Evolutionary conservation across 2,329 filamentous ascomycete species (phyloP), one percentile per base, ranked within the genome.

Genomic region (Apiospora saccharicola): DNA sequence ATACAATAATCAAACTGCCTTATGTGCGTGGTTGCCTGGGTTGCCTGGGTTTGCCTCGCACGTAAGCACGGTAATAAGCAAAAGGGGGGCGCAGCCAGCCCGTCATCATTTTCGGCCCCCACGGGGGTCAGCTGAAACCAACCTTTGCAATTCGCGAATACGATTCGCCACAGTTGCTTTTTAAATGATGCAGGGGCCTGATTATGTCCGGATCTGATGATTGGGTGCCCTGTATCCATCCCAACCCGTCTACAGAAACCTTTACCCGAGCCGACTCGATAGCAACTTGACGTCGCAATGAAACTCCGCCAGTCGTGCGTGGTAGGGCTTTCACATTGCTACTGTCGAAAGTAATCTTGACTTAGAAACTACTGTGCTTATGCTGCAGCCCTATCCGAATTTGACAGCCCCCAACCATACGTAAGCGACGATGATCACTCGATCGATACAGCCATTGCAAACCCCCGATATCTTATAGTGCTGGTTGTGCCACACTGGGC

Each of bases 81-180:
- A 37, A 30, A 4, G 8, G 19, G 53, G 34, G 57, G 30, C 34
- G 57, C 8, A 41, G 57, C 19, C 53, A 37, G 30, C 49, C n/a
- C 30, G 41, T 34, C 34, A 14, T 2, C 34, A 14, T 5, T n/a
- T n/a, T 24, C 6, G 19, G 57, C 57, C 57, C 57, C 57, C 57
- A 64, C 57, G 57, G 57, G 22, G 19, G 16, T 22, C 57, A 64
- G 57, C 34, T 64, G 57, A 64, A 64, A 64, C 19, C 37, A 6
- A 41, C 5, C 7, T 41, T 10, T 13, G 57, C 34, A 2, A 13
- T n/a, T 49, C 57, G n/a, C 34, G 30, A 19, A 24, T 41, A 19
- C 30, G 19, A 64, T 64, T 41, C 19, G 57, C 57, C n/a, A 12
- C 8, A n/a, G 10, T 12, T 37, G n/a, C 4, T 22, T 41, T 2